These are phyloP conservation scores for Phylloporus arenicola DNA, from an alignment of 768 basidiomycete species.

Conservation along the genomic window DNA sequence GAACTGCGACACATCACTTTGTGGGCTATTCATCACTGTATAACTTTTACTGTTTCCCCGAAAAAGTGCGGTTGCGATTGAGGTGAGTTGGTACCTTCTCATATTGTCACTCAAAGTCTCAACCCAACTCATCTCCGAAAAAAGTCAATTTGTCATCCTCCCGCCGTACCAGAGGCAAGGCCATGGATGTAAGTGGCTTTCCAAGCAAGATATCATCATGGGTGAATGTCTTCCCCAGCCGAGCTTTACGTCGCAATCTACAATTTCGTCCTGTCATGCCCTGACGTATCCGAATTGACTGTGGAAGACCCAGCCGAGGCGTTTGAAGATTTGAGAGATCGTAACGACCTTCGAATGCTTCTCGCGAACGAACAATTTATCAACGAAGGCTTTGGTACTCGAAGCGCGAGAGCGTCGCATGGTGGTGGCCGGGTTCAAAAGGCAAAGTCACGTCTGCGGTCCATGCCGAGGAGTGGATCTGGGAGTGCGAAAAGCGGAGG, in stretches of 20 bases:
- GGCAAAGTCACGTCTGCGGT: constrained; percentile 36
- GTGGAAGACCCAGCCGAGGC: constrained; percentile 98
- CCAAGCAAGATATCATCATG: background rate
- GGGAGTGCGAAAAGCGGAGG: constrained; percentile 35
- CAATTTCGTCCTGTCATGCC: constrained; percentile 59
- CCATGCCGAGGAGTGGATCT: constrained; percentile 19
- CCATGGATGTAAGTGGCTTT: constrained; percentile 71
- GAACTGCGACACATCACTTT: constrained; percentile 76
- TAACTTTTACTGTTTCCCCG: constrained; percentile 94
- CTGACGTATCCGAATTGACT: constrained; percentile 82
- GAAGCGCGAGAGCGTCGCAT: constrained; percentile 33
- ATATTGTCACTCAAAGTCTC: background rate
- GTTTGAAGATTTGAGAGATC: constrained; percentile 93
- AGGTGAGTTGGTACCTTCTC: constrained; percentile 46
- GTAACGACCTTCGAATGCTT: constrained; percentile 81
- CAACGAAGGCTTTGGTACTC: constrained; percentile 58
- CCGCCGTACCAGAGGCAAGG: constrained; percentile 86
- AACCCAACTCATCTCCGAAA: background rate
- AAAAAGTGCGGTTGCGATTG: constrained; percentile 78
- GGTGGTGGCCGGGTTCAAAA: constrained; percentile 42
- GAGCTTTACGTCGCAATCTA: constrained; percentile 86
- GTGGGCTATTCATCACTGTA: constrained; percentile 92
- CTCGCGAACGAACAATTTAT: constrained; percentile 60
- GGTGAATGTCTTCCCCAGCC: constrained; percentile 40
- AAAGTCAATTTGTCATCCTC: constrained; percentile 89